Base-by-base conservation (phyloP, 257 asterid genomes). In the Solanum neorickii region DNA sequence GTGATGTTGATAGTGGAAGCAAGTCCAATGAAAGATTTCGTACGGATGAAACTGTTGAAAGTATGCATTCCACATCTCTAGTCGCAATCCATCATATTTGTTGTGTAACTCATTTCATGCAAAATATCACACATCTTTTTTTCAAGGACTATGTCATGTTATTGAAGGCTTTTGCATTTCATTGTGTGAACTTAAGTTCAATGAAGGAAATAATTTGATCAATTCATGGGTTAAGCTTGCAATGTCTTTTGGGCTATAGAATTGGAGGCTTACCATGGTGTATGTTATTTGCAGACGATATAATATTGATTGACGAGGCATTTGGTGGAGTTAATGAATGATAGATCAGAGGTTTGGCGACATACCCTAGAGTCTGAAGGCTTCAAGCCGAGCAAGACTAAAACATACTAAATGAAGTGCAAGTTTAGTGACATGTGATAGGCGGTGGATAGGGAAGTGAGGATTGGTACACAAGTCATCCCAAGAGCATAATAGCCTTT, bases 1-100 rank as follows among this genome's bases (percentile, higher is more conserved):
- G 99, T 69, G 99, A 97, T 89, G 91, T 97, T 83, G 98, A 93
- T 91, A 93, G 96, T 90, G 99, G 99, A 89, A 94, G 82, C 93
- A 97, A 97, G 91, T 84, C 91, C 83, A 97, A 95, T 65, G 99
- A 96, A 92, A 94, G 99, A 90, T 86, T 97, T 86, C 96, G 99
- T 70, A 97, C 99, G 0, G 98, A 96, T 86, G 99, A 97, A 93
- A 69, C 96, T 42, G 88, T 97, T 88, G 98, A 96, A 89, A 95
- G 99, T 97, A 97, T 86, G 97, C 87, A 42, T 86, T 86, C 66
- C 78, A 69, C 83, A 80, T 47, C 42, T 47, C 29, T 80, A 18
- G 68, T 49, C n/a, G 10, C 29, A 29, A 14, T 47, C 68, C 27
- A 80, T 80, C 69, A 49, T 29, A 5, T 80, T 16, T 18, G 85